Evolutionary conservation across 495 filamentous ascomycete species (phyloP).

Genomic region (Cryomyces minteri): DNA sequence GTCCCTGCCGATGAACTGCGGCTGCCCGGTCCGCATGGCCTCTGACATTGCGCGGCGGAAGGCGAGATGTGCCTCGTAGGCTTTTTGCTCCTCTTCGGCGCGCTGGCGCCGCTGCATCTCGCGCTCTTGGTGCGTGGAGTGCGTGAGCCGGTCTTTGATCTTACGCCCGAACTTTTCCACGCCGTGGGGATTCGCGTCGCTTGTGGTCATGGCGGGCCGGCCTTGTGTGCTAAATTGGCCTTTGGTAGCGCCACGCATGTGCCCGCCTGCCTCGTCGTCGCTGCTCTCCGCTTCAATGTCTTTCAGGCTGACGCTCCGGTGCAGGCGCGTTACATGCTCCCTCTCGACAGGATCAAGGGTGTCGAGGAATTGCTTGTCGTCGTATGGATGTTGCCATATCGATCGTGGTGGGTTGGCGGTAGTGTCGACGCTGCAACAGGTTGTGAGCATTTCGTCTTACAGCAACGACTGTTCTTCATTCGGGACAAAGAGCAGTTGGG

Average conservation of each 20-base stretch:
- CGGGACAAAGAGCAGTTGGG: too few relatives aligned
- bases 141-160: constrained; percentile 29
- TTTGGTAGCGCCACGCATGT: neutral
- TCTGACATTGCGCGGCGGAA: constrained; percentile 22
- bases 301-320: constrained; percentile 16
- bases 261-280: constrained; percentile 21
- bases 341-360: constrained; percentile 21
- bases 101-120: constrained; percentile 18
- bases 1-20: constrained; percentile 28
- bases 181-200: constrained; percentile 6
- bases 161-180: constrained; percentile 23
- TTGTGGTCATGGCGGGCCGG: constrained; percentile 3
- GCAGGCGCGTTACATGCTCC: constrained; percentile 16
- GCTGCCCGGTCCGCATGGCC: constrained; percentile 24
- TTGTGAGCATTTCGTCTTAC: too few relatives aligned
- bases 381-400: constrained; percentile 33
- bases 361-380: constrained; percentile 26
- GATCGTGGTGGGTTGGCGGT: constrained; percentile 24
- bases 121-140: constrained; percentile 26
- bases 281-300: constrained; percentile 26
- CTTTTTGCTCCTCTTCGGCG: constrained; percentile 19
- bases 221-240: neutral
- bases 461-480: too few relatives aligned
- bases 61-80: constrained; percentile 21
- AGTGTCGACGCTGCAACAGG: constrained; percentile 21